These are phyloP conservation scores for Fusarium goolgardi DNA, from an alignment of 2,329 filamentous ascomycete genomes.

Conservation along the genomic window DNA sequence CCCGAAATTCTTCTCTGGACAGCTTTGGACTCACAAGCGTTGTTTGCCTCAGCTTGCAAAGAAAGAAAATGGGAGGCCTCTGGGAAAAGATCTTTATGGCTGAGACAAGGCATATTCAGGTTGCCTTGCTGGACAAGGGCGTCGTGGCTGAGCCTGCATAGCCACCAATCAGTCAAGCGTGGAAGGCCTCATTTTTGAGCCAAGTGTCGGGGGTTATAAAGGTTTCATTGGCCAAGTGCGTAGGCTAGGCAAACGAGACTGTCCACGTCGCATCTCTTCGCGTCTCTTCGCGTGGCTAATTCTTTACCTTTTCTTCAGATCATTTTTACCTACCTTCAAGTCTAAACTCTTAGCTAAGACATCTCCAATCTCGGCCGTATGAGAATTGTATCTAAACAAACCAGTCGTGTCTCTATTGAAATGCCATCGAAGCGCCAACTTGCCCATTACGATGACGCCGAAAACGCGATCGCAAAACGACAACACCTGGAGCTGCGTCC, in stretches of 20 bases:
- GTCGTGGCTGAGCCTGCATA: neutral
- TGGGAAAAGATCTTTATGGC: too few species aligned
- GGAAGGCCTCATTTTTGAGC: neutral
- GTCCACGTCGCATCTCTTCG: neutral
- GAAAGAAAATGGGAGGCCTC: neutral
- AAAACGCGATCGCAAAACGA: neutral
- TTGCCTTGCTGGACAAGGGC: too few species aligned
- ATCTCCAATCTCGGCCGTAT: too few species aligned
- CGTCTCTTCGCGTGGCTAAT: neutral
- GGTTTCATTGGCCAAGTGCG: neutral
- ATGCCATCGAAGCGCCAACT: neutral
- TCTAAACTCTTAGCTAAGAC: neutral
- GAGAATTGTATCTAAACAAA: too few species aligned
- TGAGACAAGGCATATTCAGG: neutral
- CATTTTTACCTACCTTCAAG: neutral
- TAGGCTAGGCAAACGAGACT: neutral
- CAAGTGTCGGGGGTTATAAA: neutral
- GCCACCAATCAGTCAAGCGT: neutral
- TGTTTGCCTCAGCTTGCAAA: fast-evolving
- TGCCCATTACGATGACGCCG: too few species aligned
- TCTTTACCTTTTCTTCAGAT: too few species aligned
- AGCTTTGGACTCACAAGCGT: neutral
- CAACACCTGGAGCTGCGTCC: neutral
- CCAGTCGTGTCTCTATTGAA: neutral
- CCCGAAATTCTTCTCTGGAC: too few species aligned